Percentiles rank a stretch among this genome's conserved stretches.
Evolutionary conservation across 768 basidiomycete species (phyloP).

Genomic region (Podaxis pistillaris): DNA sequence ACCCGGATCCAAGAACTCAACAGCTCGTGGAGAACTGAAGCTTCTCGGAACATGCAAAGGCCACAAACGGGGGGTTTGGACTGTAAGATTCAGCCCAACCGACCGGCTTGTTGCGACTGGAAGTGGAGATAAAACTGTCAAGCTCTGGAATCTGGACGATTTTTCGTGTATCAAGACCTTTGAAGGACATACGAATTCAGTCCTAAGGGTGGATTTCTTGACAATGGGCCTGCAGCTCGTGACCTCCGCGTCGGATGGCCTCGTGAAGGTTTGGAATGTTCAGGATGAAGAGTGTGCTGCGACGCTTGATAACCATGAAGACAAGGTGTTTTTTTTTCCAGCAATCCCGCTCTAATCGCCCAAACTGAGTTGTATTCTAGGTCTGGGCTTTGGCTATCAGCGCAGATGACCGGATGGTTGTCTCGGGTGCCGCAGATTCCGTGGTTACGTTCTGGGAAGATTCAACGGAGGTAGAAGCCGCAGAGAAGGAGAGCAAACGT

Average conservation of each 20-base stretch:
- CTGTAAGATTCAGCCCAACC: constrained; percentile 80
- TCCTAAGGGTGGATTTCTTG: constrained; percentile 89
- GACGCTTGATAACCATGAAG: constrained; percentile 96
- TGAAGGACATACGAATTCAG: constrained; percentile 97
- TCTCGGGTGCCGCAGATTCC: constrained; percentile 96
- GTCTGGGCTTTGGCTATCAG: constrained; percentile 95
- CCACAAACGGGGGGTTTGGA: constrained; percentile 97
- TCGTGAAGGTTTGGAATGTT: constrained; percentile 95
- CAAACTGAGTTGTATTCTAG: constrained; percentile 37
- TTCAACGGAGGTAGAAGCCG: constrained; percentile 80
- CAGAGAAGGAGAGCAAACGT: constrained; percentile 70
- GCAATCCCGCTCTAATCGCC: background rate
- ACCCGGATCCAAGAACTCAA: constrained; percentile 31
- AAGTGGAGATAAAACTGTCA: constrained; percentile 93
- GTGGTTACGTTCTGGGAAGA: constrained; percentile 97
- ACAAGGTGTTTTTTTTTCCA: constrained; percentile 63
- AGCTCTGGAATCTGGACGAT: constrained; percentile 92
- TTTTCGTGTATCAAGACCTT: constrained; percentile 94
- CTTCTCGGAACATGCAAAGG: constrained; percentile 89
- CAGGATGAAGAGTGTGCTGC: constrained; percentile 82
- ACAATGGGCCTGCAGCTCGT: constrained; percentile 82
- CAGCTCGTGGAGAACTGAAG: constrained; percentile 67
- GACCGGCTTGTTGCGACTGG: constrained; percentile 89
- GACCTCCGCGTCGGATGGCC: constrained; percentile 88
- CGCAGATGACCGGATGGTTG: constrained; percentile 76